Evolutionary conservation across 73 alveolate genomes (phyloP).

Genomic region (Halteria grandinella): DNA sequence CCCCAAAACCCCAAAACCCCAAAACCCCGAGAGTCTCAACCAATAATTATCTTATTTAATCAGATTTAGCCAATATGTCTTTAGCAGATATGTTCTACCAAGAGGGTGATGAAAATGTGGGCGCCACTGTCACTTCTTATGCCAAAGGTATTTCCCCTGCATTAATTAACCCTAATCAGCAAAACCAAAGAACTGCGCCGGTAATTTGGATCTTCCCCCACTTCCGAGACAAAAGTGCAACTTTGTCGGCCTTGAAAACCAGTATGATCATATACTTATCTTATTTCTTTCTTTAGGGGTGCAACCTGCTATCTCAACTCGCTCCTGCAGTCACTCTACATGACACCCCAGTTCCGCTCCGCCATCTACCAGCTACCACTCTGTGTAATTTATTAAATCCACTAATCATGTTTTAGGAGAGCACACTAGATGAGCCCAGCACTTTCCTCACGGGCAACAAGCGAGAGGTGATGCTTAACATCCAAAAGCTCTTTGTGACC

Average conservation of each 20-base stretch:
- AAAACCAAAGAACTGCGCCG: conserved; percentile 76
- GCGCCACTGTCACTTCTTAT: background rate
- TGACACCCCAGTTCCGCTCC: conserved; percentile 88
- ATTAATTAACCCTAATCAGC: background rate
- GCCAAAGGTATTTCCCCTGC: background rate
- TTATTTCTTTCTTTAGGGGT: conserved; percentile 61
- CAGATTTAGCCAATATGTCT: no score
- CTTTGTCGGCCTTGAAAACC: conserved; percentile 95
- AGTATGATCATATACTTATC: conserved; percentile 56
- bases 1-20: no score
- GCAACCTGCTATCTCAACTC: conserved; percentile 95
- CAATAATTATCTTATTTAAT: no score
- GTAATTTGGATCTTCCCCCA: conserved; percentile 84
- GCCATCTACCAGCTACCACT: conserved; percentile 84
- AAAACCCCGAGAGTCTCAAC: no score
- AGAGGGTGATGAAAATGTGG: background rate
- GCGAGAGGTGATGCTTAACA: conserved; percentile 79
- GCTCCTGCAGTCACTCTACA: conserved; percentile 82
- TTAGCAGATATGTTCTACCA: background rate
- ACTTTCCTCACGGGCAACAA: conserved; percentile 81
- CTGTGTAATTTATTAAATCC: conserved; percentile 68
- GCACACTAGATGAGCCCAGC: conserved; percentile 20
- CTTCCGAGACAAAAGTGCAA: conserved; percentile 73
- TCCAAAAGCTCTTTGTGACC: conserved; percentile 90
- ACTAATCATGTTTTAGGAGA: conserved; percentile 36